Evolutionary conservation across 106 monocot genomes (phyloP).

Genomic region (Allium fistulosum): DNA sequence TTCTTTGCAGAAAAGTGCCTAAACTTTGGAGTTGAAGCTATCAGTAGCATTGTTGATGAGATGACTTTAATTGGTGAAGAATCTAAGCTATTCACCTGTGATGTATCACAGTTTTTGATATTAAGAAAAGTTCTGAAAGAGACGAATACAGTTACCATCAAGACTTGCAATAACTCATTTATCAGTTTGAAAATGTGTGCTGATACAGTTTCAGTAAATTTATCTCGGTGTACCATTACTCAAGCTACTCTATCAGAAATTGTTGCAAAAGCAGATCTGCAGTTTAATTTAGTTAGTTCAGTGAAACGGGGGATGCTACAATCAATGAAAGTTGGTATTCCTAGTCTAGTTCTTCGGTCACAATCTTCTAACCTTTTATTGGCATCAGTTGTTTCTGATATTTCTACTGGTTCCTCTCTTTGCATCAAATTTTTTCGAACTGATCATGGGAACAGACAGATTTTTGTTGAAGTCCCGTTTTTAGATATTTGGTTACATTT

Average conservation of each 20-base stretch:
- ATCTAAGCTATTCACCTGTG: slow-evolving; percentile 32
- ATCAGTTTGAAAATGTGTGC: slow-evolving; percentile 36
- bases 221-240: slow-evolving; percentile 19
- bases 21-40: slow-evolving; percentile 33
- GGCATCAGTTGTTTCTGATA: slow-evolving; percentile 36
- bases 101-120: slow-evolving; percentile 54
- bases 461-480: slow-evolving; percentile 29
- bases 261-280: slow-evolving; percentile 41
- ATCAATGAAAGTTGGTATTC: slow-evolving; percentile 27
- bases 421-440: slow-evolving; percentile 25
- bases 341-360: slow-evolving; percentile 38
- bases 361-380: slow-evolving; percentile 21
- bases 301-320: slow-evolving; percentile 25
- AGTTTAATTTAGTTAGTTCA: slow-evolving; percentile 28
- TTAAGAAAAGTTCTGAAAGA: slow-evolving; percentile 29
- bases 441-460: slow-evolving; percentile 13
- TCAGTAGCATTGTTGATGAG: slow-evolving; percentile 27
- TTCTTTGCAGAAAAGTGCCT: slow-evolving; percentile 36
- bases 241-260: slow-evolving; percentile 16
- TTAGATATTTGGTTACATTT: slow-evolving; percentile 81
- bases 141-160: slow-evolving; percentile 12
- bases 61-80: slow-evolving; percentile 31
- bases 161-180: slow-evolving; percentile 17
- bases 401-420: slow-evolving; percentile 18
- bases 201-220: slow-evolving; percentile 35